Evolutionary conservation across 805 yeast species (phyloP), one percentile per base, ranked within the genome.

Genomic region (Suhomyces canberraensis): DNA sequence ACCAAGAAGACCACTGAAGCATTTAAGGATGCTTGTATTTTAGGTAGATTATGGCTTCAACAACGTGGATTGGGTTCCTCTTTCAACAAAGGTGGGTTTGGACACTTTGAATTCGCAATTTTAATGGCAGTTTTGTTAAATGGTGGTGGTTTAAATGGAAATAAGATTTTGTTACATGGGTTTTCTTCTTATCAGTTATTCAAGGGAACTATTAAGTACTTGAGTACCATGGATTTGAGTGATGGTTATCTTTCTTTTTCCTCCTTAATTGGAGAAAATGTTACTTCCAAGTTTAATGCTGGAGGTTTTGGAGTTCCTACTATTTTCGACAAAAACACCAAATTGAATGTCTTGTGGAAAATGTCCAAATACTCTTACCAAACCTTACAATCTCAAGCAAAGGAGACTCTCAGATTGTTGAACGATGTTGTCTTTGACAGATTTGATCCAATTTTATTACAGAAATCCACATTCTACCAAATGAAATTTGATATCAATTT

Each of bases 141-240:
- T 43, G 96, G 96, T 49, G 95, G 95, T 48, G 90, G 91, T 41
- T 59, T 66, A 5, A 72, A 70, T 46, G 93, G 95, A 11, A 83
- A 81, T 50, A 84, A 80, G 51, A 81, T 88, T 16, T 68, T 93
- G 37, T 60, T 89, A 25, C 83, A 81, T 48, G 98, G 98, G 0
- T 91, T 84, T 58, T 88, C 96, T 3, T 83, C 95, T 16, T 93
- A 89, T 56, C 98, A 93, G 64, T 66, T 93, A 35, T 93, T 93
- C 69, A 90, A 87, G 56, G 96, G 95, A 55, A 79, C 86, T 1
- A 71, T 93, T 39, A 79, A 79, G 50, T 90, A 84, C 53, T 56
- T 91, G 42, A 95, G 96, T 3, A 76, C 85, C 3, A 80, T 81
- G 71, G 95, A 89, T 58, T 60, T 90, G 33, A 66, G 74, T 36